Evolutionary conservation across 352 stramenopile species (phyloP), one percentile per base, ranked within the genome.

Genomic region (Thalassiosira ordinaria): DNA sequence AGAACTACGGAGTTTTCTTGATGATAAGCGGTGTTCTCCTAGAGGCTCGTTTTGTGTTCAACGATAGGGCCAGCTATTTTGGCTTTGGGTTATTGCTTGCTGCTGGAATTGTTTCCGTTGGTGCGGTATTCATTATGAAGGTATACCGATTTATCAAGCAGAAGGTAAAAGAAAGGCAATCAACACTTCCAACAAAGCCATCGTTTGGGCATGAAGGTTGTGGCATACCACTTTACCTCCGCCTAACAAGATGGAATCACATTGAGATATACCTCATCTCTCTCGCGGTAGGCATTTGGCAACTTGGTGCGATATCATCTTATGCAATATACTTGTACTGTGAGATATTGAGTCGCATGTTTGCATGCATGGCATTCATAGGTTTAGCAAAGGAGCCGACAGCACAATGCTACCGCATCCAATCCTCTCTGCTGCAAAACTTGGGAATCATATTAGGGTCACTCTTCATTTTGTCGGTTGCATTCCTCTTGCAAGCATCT

Each of bases 241-340:
- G 65, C 18, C 49, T 85, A n/a, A 39, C 71, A 33, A 75, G 68
- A 52, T 87, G 67, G 53, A 68, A 75, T 18, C 70, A 84, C 55
- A 74, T 87, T 56, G 80, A 87, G 55, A 76, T 87, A 26, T 85
- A 69, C 49, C 33, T 82, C 1, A 71, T 87, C 20, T 70, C 74
- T 18, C 22, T 87, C 22, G 35, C 35, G 6, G 78, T 82, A 53
- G 80, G 67, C n/a, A 70, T 76, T 65, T 87, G 80, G 80, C 80
- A 87, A 67, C 60, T 87, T 59, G 74, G 80, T 47, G 78, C 69
- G 5, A 55, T 78, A 8, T 53, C 44, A 57, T 62, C 59, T 1
- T 86, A 86, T 49, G 52, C 57, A 6, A 77, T 86, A 53, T 53
- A 84, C 61, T 26, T 74, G 9, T 86, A 86, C 53, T 86, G 79